Evolutionary conservation across 2,329 filamentous ascomycete genomes (phyloP).

Genomic region (Cytospora paraplurivora): DNA sequence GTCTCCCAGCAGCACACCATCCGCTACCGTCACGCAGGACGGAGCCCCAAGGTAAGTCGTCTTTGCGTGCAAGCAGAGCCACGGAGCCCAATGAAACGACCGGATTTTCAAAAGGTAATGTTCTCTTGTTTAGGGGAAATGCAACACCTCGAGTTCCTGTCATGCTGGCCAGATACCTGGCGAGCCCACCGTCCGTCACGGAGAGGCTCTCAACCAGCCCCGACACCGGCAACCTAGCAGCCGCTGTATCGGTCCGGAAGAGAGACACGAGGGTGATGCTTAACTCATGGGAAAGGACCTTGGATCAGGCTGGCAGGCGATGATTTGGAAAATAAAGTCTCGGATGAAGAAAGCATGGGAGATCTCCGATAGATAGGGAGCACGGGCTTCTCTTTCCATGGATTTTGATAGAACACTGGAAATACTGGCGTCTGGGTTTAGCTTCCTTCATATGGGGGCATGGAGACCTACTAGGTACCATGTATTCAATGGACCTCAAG

Average conservation of each 20-base stretch:
- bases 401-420: too few species aligned
- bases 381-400: too few species aligned
- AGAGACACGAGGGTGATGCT: conserved; percentile 14
- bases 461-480: too few species aligned
- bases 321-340: neutral
- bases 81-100: neutral
- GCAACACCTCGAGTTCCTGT: neutral
- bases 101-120: neutral
- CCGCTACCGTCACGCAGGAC: conserved; percentile 1
- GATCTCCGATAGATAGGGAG: too few species aligned
- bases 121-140: neutral
- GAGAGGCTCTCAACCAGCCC: conserved; percentile 1
- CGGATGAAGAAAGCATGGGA: too few species aligned
- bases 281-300: conserved; percentile 4
- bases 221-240: neutral
- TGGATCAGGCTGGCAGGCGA: conserved; percentile 4
- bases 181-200: neutral
- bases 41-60: neutral
- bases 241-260: neutral
- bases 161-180: neutral
- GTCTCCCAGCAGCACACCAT: conserved; percentile 8
- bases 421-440: too few species aligned
- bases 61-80: neutral
- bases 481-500: too few species aligned
- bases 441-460: too few species aligned